These are phyloP conservation scores for Macadamia tetraphylla DNA, from an alignment of 164 flowering plant species.

Conservation along the genomic window DNA sequence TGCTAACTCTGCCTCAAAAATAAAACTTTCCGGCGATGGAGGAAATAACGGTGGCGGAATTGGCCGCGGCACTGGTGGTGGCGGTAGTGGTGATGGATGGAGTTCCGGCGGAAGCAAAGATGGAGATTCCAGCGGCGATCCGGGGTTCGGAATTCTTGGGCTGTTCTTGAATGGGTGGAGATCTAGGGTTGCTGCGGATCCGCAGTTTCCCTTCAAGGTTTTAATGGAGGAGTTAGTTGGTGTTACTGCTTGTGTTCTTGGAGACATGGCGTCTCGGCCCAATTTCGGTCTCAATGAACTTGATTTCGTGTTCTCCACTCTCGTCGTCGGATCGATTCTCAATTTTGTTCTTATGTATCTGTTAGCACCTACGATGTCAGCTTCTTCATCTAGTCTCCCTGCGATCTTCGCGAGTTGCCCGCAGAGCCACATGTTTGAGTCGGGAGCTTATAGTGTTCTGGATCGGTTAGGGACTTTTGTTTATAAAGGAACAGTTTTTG, in stretches of 20 bases:
- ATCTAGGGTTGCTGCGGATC: conserved; percentile 85
- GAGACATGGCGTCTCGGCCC: conserved; percentile 97
- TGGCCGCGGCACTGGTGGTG: conserved; percentile 9
- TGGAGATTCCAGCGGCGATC: conserved; percentile 20
- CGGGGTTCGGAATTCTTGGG: conserved; percentile 46
- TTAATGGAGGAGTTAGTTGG: conserved; percentile 94
- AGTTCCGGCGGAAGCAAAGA: conserved; percentile 5
- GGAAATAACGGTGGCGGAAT: conserved; percentile 11
- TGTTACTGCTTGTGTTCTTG: conserved; percentile 64
- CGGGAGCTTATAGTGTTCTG: conserved; percentile 48
- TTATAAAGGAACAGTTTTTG: conserved; percentile 76
- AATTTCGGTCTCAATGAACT: conserved; percentile 92
- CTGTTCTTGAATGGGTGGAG: conserved; percentile 73
- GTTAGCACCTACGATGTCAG: conserved; percentile 56
- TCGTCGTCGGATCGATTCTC: conserved; percentile 80
- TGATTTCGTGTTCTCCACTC: conserved; percentile 91
- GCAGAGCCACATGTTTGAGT: conserved; percentile 83
- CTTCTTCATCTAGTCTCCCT: conserved; percentile 36
- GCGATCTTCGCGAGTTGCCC: conserved; percentile 70
- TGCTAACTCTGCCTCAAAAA: not conserved
- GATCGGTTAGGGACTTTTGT: conserved; percentile 73
- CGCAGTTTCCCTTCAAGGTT: conserved; percentile 94
- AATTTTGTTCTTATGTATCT: conserved; percentile 87
- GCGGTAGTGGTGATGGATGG: conserved; percentile 16
- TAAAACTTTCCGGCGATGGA: conserved; percentile 11